phyloP scores from a whole-genome alignment of 441 rosid genomes.

The Codiaeum variegatum region DNA sequence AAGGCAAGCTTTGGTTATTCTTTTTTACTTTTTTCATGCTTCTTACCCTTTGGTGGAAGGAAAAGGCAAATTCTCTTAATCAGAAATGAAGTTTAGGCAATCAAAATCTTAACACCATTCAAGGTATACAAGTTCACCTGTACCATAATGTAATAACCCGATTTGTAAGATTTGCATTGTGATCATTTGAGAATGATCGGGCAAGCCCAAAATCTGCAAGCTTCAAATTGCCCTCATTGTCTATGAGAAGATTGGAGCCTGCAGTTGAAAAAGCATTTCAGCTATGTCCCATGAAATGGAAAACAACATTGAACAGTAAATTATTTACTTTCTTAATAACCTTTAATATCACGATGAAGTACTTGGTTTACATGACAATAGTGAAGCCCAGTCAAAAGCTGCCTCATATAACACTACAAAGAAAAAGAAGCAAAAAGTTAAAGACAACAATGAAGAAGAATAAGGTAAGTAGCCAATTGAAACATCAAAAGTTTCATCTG shows the following conservation, averaged over 20 bases:
- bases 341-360: constrained; percentile 95
- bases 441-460: background rate
- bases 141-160: constrained; percentile 96
- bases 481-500: background rate
- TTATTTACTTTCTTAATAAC: constrained; percentile 25
- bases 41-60: background rate
- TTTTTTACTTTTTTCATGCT: background rate
- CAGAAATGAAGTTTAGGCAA: background rate
- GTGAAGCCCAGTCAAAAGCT: constrained; percentile 89
- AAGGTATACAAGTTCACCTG: constrained; percentile 44
- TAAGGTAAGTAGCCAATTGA: background rate
- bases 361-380: constrained; percentile 93
- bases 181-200: constrained; percentile 69
- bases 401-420: constrained; percentile 89
- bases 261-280: constrained; percentile 25
- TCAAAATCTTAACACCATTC: background rate
- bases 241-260: constrained; percentile 93
- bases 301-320: constrained; percentile 1
- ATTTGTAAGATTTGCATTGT: constrained; percentile 71
- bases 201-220: constrained; percentile 99
- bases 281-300: constrained; percentile 4
- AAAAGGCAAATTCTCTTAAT: background rate
- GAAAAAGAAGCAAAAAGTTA: constrained; percentile 11
- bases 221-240: constrained; percentile 91
- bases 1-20: background rate